Evolutionary conservation across 495 filamentous ascomycete species (phyloP).

Genomic region (Glarea lozoyensis): DNA sequence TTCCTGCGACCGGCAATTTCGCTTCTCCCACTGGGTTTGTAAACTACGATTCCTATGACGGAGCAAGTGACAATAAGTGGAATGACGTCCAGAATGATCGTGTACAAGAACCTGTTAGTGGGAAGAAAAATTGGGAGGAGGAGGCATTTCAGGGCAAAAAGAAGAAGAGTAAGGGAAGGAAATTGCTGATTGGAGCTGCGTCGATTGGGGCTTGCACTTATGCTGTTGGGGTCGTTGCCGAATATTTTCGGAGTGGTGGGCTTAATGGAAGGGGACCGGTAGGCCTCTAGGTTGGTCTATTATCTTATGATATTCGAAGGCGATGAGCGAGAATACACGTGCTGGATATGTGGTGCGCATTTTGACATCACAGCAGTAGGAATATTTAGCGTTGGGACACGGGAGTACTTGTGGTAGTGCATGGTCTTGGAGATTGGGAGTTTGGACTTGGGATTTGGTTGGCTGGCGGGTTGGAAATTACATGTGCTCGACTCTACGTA

Average conservation of each 20-base stretch:
- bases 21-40: slow-evolving; percentile 49
- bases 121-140: slow-evolving; percentile 24
- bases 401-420: too few species aligned
- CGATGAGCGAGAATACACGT: too few species aligned
- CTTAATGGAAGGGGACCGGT: slow-evolving; percentile 43
- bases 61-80: slow-evolving; percentile 22
- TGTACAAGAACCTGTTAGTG: slow-evolving; percentile 48
- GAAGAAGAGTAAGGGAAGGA: slow-evolving; percentile 33
- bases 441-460: too few species aligned
- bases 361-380: too few species aligned
- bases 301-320: too few species aligned
- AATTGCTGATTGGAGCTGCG: slow-evolving; percentile 45
- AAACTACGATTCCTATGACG: slow-evolving; percentile 39
- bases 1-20: slow-evolving; percentile 36
- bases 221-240: slow-evolving; percentile 56
- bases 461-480: too few species aligned
- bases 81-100: slow-evolving; percentile 47
- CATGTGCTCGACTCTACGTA: too few species aligned
- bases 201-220: slow-evolving; percentile 57
- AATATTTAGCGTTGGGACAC: too few species aligned
- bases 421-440: too few species aligned
- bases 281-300: slow-evolving; percentile 39
- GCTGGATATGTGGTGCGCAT: too few species aligned
- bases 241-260: slow-evolving; percentile 56
- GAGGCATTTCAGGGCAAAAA: slow-evolving; percentile 15